Evolutionary conservation across 2,329 filamentous ascomycete genomes (phyloP), one percentile per base, ranked within the genome.

Genomic region (Penicillium sp.): DNA sequence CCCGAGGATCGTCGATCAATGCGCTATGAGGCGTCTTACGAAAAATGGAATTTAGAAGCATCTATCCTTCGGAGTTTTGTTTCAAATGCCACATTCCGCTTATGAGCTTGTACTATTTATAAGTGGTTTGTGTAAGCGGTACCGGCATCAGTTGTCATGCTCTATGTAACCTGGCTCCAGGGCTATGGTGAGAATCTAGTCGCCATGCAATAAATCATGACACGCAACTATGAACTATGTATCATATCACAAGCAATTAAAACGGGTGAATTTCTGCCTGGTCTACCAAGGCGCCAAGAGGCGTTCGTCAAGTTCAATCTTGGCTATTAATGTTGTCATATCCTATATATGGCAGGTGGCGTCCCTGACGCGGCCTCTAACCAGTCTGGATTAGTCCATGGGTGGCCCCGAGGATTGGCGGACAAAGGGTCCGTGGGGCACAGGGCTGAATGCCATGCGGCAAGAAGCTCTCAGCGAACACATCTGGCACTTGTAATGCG

Each of bases 381-480:
- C n/a, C 19, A 39, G n/a, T 39, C 35, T 19, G n/a, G 7, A n/a
- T 39, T 39, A 39, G 35, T 39, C 35, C 16, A 39, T 10, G 16
- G 35, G 35, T 39, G 35, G 39, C 19, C 39, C 39, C 19, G 22
- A 42, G 4, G 14, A 27, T 46, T 46, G 24, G 13, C 16, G 27
- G 27, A 27, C 19, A 7, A 19, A 19, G 44, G 44, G 44, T 22
- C 14, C 22, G 22, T 46, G 22, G 44, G 44, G 29, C 29, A 44
- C 55, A 54, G 44, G 50, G 54, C 55, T 57, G 55, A 57, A 37
- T 35, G 48, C 48, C 37, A 52, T 56, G 54, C 52, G 39, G 50
- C 44, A 22, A 14, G 24, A 14, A 31, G 13, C 7, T 33, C 31
- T 33, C 5, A 14, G 31, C 31, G 13, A 14, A 33, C 16, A 5